Percentiles rank a stretch among this genome's conserved stretches.
phyloP scores from a whole-genome alignment of 768 basidiomycete genomes.

The Lyophyllum semitale region DNA sequence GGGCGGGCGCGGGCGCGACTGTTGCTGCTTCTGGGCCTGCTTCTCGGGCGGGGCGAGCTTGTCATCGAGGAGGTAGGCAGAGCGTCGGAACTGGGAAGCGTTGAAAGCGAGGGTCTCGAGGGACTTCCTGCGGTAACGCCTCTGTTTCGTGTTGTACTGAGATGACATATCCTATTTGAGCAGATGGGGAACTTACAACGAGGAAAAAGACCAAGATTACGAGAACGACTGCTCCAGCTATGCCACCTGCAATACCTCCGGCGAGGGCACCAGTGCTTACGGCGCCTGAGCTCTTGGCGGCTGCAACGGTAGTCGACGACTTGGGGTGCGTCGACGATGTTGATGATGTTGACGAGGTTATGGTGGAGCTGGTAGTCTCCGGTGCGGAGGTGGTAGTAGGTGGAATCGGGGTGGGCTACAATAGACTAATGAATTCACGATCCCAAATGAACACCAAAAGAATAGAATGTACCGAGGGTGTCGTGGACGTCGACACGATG shows the following conservation, averaged over 20 bases:
- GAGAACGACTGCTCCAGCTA: slow-evolving; percentile 20
- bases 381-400: not conserved
- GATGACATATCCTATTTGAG: not conserved
- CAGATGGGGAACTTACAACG: slow-evolving; percentile 16
- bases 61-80: slow-evolving; percentile 41
- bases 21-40: slow-evolving; percentile 13
- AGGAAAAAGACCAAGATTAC: slow-evolving; percentile 24
- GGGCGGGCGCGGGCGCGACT: slow-evolving; percentile 28
- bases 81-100: slow-evolving; percentile 52
- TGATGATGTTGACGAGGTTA: not conserved
- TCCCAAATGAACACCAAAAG: not conserved
- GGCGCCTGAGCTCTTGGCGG: slow-evolving; percentile 5
- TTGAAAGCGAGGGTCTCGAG: slow-evolving; percentile 45
- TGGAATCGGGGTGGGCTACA: not conserved
- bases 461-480: not conserved
- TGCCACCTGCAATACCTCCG: slow-evolving; percentile 25
- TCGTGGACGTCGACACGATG: not conserved
- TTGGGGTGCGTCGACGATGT: not conserved
- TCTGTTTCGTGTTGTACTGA: slow-evolving; percentile 19
- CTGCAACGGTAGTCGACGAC: not conserved
- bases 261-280: slow-evolving; percentile 25
- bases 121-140: slow-evolving; percentile 34
- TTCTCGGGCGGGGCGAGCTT: slow-evolving; percentile 16
- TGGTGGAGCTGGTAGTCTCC: not conserved
- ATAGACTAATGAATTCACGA: no score